Conservation (phyloP, 768 basidiomycete genomes). For the Daedaleopsis sinensis region DNA sequence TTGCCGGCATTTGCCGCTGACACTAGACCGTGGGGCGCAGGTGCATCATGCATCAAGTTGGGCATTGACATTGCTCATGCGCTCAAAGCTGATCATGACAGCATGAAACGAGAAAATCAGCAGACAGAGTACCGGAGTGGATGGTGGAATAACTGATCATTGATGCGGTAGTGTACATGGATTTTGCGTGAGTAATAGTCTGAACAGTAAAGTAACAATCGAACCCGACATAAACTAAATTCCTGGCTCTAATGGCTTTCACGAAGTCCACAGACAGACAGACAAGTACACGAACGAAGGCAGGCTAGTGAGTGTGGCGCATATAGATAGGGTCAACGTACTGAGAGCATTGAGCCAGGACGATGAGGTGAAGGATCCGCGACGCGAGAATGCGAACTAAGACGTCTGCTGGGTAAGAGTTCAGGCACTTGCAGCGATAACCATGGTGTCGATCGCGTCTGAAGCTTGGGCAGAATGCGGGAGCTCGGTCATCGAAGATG, state of each 20-base stretch:
- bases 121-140: background rate
- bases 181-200: slow-evolving; percentile 12
- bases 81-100: background rate
- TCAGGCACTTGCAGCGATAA: slow-evolving; percentile 19
- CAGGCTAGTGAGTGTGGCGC: slow-evolving; percentile 14
- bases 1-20: slow-evolving; percentile 17
- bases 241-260: slow-evolving; percentile 12
- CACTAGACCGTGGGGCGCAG: background rate
- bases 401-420: background rate
- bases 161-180: slow-evolving; percentile 22
- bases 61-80: background rate
- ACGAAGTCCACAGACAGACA: slow-evolving; percentile 3
- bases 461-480: slow-evolving; percentile 7
- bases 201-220: slow-evolving; percentile 14
- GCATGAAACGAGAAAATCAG: no score
- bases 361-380: background rate
- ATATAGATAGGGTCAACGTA: slow-evolving; percentile 16
- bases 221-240: slow-evolving; percentile 5
- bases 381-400: background rate
- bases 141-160: slow-evolving; percentile 20
- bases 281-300: background rate
- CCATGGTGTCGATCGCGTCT: slow-evolving; percentile 12
- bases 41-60: background rate
- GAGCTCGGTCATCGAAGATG: slow-evolving; percentile 9
- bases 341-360: slow-evolving; percentile 8